Percentiles rank a stretch among this genome's conserved stretches.
Conservation (phyloP, 2,329 filamentous ascomycete species). For the Ophiostoma ips region DNA sequence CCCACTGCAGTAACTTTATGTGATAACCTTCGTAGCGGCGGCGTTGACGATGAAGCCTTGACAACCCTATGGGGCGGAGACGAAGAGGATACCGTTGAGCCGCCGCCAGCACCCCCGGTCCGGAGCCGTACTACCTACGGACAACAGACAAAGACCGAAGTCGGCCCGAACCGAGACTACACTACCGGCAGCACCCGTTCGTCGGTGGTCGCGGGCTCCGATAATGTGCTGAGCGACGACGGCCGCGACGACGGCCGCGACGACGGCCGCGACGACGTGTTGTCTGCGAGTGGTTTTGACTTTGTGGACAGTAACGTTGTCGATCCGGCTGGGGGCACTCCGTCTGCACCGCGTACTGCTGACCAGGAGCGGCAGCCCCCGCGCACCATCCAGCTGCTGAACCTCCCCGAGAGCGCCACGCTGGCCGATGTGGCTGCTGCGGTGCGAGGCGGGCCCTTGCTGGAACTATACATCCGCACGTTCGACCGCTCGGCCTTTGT, state of each 20-base stretch:
- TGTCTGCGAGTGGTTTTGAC: background rate
- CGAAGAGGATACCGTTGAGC: slow-evolving; percentile 12
- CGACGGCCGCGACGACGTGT: no score
- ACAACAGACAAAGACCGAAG: background rate
- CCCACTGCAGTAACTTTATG: slow-evolving; percentile 34
- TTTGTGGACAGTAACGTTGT: background rate
- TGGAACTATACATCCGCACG: slow-evolving; percentile 51
- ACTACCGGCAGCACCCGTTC: background rate
- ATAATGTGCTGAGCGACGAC: background rate
- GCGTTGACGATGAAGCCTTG: slow-evolving; percentile 30
- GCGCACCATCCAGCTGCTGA: slow-evolving; percentile 48
- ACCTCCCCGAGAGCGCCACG: slow-evolving; percentile 47
- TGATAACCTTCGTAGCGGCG: slow-evolving; percentile 35
- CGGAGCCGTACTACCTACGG: background rate
- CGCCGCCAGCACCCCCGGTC: background rate
- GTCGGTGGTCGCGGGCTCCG: background rate
- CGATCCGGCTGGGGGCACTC: background rate
- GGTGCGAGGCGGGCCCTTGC: slow-evolving; percentile 54
- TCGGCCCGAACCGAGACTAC: background rate
- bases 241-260: background rate
- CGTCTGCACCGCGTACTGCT: background rate
- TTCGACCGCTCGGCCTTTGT: slow-evolving; percentile 48
- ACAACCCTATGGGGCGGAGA: slow-evolving; percentile 25
- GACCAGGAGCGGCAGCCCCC: slow-evolving; percentile 9
- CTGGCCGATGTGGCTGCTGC: slow-evolving; percentile 50